Evolutionary conservation across 106 monocot species (phyloP).

Genomic region (Hemerocallis citrina): DNA sequence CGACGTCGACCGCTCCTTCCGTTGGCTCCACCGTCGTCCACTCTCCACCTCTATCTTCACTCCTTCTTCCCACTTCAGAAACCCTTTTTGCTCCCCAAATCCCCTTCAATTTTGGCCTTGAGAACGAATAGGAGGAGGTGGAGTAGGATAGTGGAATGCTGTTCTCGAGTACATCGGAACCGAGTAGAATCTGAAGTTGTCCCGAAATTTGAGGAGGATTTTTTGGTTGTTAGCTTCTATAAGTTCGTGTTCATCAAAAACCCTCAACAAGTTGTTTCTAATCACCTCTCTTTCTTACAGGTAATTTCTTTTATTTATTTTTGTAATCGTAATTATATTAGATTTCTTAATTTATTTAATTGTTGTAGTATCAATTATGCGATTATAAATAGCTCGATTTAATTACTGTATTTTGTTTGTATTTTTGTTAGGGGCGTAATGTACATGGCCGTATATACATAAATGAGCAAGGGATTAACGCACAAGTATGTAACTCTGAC

Average conservation of each 20-base stretch:
- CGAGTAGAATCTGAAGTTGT: neutral
- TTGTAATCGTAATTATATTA: too few relatives aligned
- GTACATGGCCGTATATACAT: too few relatives aligned
- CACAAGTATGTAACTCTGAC: too few relatives aligned
- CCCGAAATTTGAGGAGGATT: conserved; percentile 16
- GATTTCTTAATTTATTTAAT: too few relatives aligned
- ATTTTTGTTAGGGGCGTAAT: too few relatives aligned
- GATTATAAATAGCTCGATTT: too few relatives aligned
- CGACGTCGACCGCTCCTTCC: too few relatives aligned
- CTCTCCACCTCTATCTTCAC: neutral
- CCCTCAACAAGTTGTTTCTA: conserved; percentile 57
- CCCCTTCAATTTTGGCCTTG: neutral
- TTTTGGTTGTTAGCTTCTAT: conserved; percentile 81
- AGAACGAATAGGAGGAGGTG: neutral
- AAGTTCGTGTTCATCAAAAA: conserved; percentile 62
- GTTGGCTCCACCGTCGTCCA: neutral
- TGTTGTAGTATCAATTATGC: too few relatives aligned
- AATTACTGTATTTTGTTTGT: too few relatives aligned
- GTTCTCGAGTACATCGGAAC: neutral
- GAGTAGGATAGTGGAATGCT: too few relatives aligned
- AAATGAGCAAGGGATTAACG: too few relatives aligned
- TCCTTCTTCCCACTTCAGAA: neutral
- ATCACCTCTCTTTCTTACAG: conserved; percentile 73
- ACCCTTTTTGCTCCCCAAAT: neutral
- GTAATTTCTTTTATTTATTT: conserved; percentile 17